Conservation (phyloP, 768 basidiomycete species). For the Stropharia rugosoannulata region DNA sequence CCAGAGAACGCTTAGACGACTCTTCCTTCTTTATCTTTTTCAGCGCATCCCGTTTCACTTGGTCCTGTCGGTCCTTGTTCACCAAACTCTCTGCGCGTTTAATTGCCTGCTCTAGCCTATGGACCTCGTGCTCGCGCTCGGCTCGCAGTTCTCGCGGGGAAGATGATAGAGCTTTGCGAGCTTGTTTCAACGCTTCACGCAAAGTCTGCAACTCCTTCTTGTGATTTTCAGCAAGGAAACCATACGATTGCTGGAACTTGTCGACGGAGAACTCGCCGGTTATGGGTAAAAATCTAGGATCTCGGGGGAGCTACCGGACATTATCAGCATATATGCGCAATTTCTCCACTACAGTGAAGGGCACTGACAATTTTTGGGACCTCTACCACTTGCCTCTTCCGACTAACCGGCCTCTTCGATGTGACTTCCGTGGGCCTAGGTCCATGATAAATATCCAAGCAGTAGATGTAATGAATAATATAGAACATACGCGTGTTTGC, state of each 20-base stretch:
- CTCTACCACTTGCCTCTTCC: slow-evolving; percentile 70
- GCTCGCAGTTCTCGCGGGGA: slow-evolving; percentile 59
- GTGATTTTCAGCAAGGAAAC: slow-evolving; percentile 70
- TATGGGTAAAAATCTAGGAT: slow-evolving; percentile 82
- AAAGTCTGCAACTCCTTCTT: slow-evolving; percentile 63
- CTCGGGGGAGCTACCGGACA: slow-evolving; percentile 63
- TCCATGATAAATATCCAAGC: neutral
- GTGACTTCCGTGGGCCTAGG: slow-evolving; percentile 77
- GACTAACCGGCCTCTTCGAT: slow-evolving; percentile 82
- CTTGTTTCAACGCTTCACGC: slow-evolving; percentile 63
- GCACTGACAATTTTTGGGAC: slow-evolving; percentile 57
- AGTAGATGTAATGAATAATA: neutral
- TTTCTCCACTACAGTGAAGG: neutral
- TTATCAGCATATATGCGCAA: neutral
- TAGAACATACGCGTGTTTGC: slow-evolving; percentile 83
- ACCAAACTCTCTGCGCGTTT: slow-evolving; percentile 78
- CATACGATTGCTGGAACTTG: slow-evolving; percentile 70
- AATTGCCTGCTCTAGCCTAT: slow-evolving; percentile 67
- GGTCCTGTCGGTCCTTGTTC: slow-evolving; percentile 67
- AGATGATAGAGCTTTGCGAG: slow-evolving; percentile 58
- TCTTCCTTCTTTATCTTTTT: slow-evolving; percentile 54
- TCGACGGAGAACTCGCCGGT: slow-evolving; percentile 66
- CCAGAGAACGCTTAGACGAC: slow-evolving; percentile 63
- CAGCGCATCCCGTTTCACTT: slow-evolving; percentile 70
- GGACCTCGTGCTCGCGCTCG: slow-evolving; percentile 68